Percentiles rank a stretch among this genome's conserved stretches.
Evolutionary conservation across 768 basidiomycete genomes (phyloP).

Genomic region (Boletus eberwhitei): DNA sequence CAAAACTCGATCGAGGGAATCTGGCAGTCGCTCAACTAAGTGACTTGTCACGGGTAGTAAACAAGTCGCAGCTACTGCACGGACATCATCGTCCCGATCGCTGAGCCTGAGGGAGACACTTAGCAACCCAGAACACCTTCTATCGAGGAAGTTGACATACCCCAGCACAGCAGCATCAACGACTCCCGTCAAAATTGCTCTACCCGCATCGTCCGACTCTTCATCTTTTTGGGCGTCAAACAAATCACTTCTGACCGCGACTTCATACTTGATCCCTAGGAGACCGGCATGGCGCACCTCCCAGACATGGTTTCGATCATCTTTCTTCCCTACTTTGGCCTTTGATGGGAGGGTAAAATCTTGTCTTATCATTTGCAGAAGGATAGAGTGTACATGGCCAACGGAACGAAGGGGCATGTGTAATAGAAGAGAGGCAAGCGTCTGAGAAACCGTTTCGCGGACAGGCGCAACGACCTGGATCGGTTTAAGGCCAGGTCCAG

Average conservation of each 20-base stretch:
- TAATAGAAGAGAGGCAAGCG: constrained; percentile 82
- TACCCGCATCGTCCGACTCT: constrained; percentile 41
- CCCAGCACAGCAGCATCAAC: constrained; percentile 90
- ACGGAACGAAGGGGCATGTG: constrained; percentile 85
- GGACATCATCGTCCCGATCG: constrained; percentile 94
- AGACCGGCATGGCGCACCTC: constrained; percentile 97
- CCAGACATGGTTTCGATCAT: constrained; percentile 70
- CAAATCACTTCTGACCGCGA: constrained; percentile 87
- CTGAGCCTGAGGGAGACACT: constrained; percentile 55
- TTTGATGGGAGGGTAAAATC: constrained; percentile 55
- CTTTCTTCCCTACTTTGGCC: constrained; percentile 32
- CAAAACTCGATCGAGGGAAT: constrained; percentile 69
- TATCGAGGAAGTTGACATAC: constrained; percentile 37
- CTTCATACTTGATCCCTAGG: constrained; percentile 95
- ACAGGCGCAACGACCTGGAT: constrained; percentile 89
- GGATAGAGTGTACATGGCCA: constrained; percentile 72
- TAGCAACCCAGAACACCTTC: background rate
- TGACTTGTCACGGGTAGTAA: constrained; percentile 82
- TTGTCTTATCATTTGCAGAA: constrained; percentile 93
- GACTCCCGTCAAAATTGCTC: constrained; percentile 68
- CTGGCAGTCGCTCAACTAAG: constrained; percentile 72
- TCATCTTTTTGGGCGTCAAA: constrained; percentile 44
- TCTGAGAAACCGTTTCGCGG: constrained; percentile 93
- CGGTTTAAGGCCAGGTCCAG: background rate
- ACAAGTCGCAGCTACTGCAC: constrained; percentile 91